Conservation (phyloP, 495 filamentous ascomycete genomes). For the Hypoxylon fuscum region DNA sequence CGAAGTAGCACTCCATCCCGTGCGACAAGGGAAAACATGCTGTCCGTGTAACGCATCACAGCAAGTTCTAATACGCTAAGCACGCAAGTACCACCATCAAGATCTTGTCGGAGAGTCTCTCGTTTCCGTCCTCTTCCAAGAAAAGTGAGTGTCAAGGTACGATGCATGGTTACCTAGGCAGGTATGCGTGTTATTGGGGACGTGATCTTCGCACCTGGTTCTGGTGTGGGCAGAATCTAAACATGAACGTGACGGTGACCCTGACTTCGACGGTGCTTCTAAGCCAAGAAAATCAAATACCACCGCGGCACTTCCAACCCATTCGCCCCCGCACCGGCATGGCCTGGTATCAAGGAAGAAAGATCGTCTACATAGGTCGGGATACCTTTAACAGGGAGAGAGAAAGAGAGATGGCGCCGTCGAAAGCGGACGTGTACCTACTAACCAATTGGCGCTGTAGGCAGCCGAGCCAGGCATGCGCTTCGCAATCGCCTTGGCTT, state of each 20-base stretch:
- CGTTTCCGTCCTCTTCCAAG: no score
- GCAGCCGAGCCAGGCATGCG: conserved; percentile 38
- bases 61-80: conserved; percentile 30
- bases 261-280: neutral
- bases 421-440: conserved; percentile 27
- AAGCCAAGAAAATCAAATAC: conserved; percentile 39
- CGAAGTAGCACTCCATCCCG: conserved; percentile 39
- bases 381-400: no score
- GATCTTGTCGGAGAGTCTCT: conserved; percentile 15
- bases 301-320: conserved; percentile 35
- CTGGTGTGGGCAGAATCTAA: no score
- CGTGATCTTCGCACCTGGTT: conserved; percentile 10
- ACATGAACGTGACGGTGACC: no score
- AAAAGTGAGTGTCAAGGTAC: no score
- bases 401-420: conserved; percentile 21
- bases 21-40: conserved; percentile 35
- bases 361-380: neutral
- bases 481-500: conserved; percentile 42
- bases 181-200: no score
- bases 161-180: no score
- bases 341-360: conserved; percentile 13
- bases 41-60: conserved; percentile 38
- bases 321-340: conserved; percentile 41
- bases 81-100: conserved; percentile 32
- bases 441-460: conserved; percentile 43